Evolutionary conservation across 805 yeast species (phyloP), one percentile per base, ranked within the genome.

Genomic region (Metschnikowia picachoensis): DNA sequence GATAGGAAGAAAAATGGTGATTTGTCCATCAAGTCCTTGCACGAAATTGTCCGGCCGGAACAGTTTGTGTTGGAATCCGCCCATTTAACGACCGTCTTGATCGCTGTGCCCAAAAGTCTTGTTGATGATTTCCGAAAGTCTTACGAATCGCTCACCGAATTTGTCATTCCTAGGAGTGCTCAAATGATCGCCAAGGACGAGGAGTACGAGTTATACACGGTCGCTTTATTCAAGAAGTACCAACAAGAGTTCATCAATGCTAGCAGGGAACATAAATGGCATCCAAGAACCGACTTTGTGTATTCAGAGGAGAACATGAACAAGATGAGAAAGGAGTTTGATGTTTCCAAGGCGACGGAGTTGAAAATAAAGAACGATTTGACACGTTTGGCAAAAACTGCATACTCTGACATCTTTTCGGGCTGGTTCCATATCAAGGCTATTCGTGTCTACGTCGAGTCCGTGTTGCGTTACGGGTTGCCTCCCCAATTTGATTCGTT

Each of bases 1-100:
- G 96, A 92, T 66, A 81, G 97, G 60, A 91, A 91, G 69, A 86
- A 85, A 65, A 85, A 87, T 33, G 99, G 99, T 48, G 97, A 94
- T 64, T 76, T 94, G 54, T 84, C 96, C 3, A 91, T 92, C 46
- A 83, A 87, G 64, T 87, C 97, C 3, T 74, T 94, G 50, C 97
- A 92, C 62, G 94, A 88, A 60, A 78, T 92, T 46, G 97, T 94
- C 42, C 78, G 79, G 43, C 85, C 89, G 10, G 81, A 82, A 43
- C 89, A 94, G 60, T 87, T 94, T 64, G 91, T 94, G 13, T 72
- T 86, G 54, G 80, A 82, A 57, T 86, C 96, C 6, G 98, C 92
- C 52, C 87, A 91, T 65, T 76, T 94, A 61, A 82, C 83, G 39
- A 89, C 97, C 0, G 74, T 88, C n/a, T 73, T 94, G 47, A 74